phyloP scores from a whole-genome alignment of 108 stramenopile species.

The Cylindrotheca fusiformis region DNA sequence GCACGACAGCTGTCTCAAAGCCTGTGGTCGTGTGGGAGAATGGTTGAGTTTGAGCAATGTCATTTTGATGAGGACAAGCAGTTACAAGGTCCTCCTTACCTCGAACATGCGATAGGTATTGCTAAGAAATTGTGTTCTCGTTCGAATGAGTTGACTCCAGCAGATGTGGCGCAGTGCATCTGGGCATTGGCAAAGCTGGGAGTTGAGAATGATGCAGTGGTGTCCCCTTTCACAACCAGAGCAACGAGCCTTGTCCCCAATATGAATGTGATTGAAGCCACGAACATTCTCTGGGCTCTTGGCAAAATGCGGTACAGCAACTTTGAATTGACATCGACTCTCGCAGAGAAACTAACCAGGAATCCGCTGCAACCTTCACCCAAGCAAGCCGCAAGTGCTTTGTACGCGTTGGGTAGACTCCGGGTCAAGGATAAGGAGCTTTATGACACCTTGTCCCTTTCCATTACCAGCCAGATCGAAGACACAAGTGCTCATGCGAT shows the following conservation, averaged over 20 bases:
- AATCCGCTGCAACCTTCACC: conserved; percentile 28
- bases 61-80: background rate
- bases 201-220: conserved; percentile 17
- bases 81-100: conserved; percentile 39
- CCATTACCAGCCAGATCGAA: conserved; percentile 44
- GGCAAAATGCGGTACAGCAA: conserved; percentile 41
- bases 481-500: conserved; percentile 59
- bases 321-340: conserved; percentile 20
- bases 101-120: conserved; percentile 28
- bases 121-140: conserved; percentile 32
- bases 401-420: conserved; percentile 59
- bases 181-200: conserved; percentile 64
- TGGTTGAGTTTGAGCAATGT: conserved; percentile 30
- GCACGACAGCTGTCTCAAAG: conserved; percentile 51
- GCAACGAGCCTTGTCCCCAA: conserved; percentile 22
- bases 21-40: conserved; percentile 77
- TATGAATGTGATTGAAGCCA: conserved; percentile 51
- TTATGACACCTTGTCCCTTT: conserved; percentile 37
- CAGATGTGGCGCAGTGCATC: conserved; percentile 57
- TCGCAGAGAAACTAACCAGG: conserved; percentile 29
- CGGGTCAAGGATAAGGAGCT: conserved; percentile 48
- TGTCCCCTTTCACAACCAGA: conserved; percentile 19
- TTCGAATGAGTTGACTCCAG: conserved; percentile 40
- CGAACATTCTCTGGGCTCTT: conserved; percentile 66
- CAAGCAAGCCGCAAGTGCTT: conserved; percentile 51